These are phyloP conservation scores for Fusarium algeriense DNA, from an alignment of 2,329 filamentous ascomycete species.

Conservation along the genomic window DNA sequence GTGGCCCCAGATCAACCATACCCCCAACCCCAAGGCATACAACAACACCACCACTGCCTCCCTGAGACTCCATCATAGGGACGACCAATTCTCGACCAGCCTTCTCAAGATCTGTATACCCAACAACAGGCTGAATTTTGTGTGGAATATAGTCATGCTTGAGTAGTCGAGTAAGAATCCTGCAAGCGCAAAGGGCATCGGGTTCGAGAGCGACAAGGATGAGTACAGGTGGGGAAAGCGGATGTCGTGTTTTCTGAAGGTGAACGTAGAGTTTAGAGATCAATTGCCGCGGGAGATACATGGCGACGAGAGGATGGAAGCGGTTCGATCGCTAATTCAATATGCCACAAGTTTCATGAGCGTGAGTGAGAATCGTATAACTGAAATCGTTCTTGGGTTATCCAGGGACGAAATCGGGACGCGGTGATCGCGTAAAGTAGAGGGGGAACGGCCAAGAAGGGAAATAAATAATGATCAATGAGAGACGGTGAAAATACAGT, in stretches of 20 bases:
- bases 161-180: slow-evolving; percentile 91
- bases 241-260: slow-evolving; percentile 86
- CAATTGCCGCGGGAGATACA: slow-evolving; percentile 94
- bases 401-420: slow-evolving; percentile 27
- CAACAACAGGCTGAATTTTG: slow-evolving; percentile 94
- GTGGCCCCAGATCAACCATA: slow-evolving; percentile 85
- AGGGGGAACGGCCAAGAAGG: not conserved
- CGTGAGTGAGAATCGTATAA: slow-evolving; percentile 18
- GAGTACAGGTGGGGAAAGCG: slow-evolving; percentile 90
- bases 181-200: slow-evolving; percentile 94
- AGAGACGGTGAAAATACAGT: not conserved
- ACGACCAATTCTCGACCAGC: slow-evolving; percentile 82
- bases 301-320: slow-evolving; percentile 56
- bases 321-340: slow-evolving; percentile 30
- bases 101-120: slow-evolving; percentile 88
- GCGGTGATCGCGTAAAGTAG: slow-evolving; percentile 43
- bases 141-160: slow-evolving; percentile 98
- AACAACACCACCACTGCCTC: slow-evolving; percentile 88
- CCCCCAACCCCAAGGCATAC: slow-evolving; percentile 94
- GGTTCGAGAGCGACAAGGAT: slow-evolving; percentile 94
- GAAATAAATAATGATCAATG: not conserved
- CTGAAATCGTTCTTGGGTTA: slow-evolving; percentile 11
- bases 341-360: slow-evolving; percentile 45
- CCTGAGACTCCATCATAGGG: slow-evolving; percentile 87
- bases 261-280: slow-evolving; percentile 93